Conservation (phyloP, 306 rosid species). For the Pachyrhizus erosus region DNA sequence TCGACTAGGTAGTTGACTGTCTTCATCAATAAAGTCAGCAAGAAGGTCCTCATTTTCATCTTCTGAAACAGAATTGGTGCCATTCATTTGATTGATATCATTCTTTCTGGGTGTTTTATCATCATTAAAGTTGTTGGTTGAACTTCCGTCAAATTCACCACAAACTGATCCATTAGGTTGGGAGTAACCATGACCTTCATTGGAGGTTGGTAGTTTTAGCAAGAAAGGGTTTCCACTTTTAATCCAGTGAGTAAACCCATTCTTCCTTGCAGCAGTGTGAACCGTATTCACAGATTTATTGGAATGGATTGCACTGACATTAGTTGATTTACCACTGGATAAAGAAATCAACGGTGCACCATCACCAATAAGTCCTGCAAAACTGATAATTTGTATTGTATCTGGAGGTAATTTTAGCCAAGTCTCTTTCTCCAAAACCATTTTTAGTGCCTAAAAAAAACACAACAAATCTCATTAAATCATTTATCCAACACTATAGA, state of each 20-base stretch:
- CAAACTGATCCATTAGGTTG: constrained; percentile 57
- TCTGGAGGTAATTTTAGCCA: constrained; percentile 87
- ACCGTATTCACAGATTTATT: constrained; percentile 57
- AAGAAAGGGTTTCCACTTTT: constrained; percentile 84
- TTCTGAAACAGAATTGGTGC: constrained; percentile 68
- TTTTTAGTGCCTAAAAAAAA: constrained; percentile 79
- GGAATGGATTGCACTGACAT: constrained; percentile 51
- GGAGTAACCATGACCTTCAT: constrained; percentile 59
- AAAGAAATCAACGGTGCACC: constrained; percentile 87
- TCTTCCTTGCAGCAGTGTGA: constrained; percentile 57
- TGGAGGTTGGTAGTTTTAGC: constrained; percentile 60
- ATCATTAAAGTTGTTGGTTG: constrained; percentile 47
- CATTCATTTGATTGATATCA: constrained; percentile 58
- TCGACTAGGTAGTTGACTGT: constrained; percentile 98
- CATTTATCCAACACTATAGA: constrained; percentile 12
- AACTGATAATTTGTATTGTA: constrained; percentile 78
- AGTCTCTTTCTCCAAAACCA: constrained; percentile 94
- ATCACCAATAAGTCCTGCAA: constrained; percentile 98
- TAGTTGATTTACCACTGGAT: constrained; percentile 59
- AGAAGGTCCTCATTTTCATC: constrained; percentile 98
- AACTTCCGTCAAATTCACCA: constrained; percentile 72
- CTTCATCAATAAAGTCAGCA: constrained; percentile 99
- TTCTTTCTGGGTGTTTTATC: constrained; percentile 66
- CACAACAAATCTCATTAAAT: constrained; percentile 29
- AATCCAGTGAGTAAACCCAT: constrained; percentile 82